Evolutionary conservation across 2,329 filamentous ascomycete species (phyloP).

Genomic region (Monosporascus sp.): DNA sequence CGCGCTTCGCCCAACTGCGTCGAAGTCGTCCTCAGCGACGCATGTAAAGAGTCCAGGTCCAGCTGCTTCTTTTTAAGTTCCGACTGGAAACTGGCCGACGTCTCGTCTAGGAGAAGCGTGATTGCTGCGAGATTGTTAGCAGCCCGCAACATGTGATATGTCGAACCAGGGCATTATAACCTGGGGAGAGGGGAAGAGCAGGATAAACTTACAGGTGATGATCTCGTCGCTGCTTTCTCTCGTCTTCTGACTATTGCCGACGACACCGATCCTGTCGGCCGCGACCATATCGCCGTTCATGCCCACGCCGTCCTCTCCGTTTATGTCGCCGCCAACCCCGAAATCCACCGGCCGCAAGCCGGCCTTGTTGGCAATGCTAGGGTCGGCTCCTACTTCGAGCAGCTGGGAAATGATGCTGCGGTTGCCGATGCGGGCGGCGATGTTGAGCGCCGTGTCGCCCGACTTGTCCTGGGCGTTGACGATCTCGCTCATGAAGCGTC

Average conservation of each 20-base stretch:
- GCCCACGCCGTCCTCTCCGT: conserved; percentile 28
- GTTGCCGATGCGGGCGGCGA: conserved; percentile 89
- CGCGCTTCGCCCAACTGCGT: conserved; percentile 72
- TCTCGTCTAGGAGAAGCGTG: conserved; percentile 73
- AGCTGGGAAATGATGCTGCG: conserved; percentile 94
- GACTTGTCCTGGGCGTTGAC: conserved; percentile 92
- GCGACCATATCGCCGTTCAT: conserved; percentile 18
- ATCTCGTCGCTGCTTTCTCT: conserved; percentile 75
- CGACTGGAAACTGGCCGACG: conserved; percentile 70
- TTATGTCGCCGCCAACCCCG: conserved; percentile 69
- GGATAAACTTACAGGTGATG: conserved; percentile 60
- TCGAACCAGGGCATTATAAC: too few relatives aligned
- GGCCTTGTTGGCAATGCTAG: conserved; percentile 85
- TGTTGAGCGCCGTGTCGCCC: conserved; percentile 90
- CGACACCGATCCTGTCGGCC: conserved; percentile 37
- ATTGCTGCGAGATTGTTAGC: conserved; percentile 55
- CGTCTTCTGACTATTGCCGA: conserved; percentile 48
- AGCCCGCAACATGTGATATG: too few relatives aligned
- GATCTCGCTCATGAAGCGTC: conserved; percentile 93
- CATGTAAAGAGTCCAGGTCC: conserved; percentile 75
- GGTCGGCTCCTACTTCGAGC: conserved; percentile 88
- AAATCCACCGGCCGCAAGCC: conserved; percentile 90
- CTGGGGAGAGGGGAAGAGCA: too few relatives aligned
- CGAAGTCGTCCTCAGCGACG: conserved; percentile 74
- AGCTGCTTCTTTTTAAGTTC: conserved; percentile 81